Evolutionary conservation across 2,329 filamentous ascomycete species (phyloP), one percentile per base, ranked within the genome.

Genomic region (Ambrosiella beaveri): DNA sequence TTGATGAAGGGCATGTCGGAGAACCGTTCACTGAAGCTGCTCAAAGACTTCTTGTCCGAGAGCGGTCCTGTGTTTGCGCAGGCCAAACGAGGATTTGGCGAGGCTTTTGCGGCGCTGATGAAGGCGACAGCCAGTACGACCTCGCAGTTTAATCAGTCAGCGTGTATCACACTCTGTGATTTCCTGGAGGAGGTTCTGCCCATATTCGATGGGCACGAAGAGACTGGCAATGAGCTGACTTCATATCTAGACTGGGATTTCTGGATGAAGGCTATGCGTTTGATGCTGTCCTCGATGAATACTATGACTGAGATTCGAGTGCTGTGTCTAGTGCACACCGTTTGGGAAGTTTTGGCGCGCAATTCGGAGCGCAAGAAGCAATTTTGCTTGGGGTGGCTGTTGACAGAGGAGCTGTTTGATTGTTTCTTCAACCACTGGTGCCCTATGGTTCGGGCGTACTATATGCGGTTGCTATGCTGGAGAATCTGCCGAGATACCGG

Each of bases 391-490:
- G 80, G 82, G 19, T 90, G 93, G 74, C 71, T 96, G 44, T 72
- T 96, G 11, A 78, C 82, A 6, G 82, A 86, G 57, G 75, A 82
- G 35, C 78, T 85, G 1, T 95, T 95, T 67, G 81, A 86, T 65
- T 81, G 80, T 61, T 82, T 88, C 61, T 96, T 95, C 71, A 91
- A 86, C 66, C 88, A 95, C 65, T 95, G 90, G 89, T 95, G 88
- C 65, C 88, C 90, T 0, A 95, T 95, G 90, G 88, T 95, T 19
- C 80, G 90, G 61, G 85, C 88, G 12, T 96, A 95, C 68, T 96
- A 85, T 67, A 93, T 95, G 79, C 86, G 90, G 52, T 72, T 96
- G 54, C 70, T 95, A 19, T 95, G 88, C 70, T 96, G 90, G 90
- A 81, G 89, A 61, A 74, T 96, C 53, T 91, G 86, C 63, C 78